Evolutionary conservation across 2,329 filamentous ascomycete species (phyloP), one percentile per base, ranked within the genome.

Genomic region (Apiospora malaysiana): DNA sequence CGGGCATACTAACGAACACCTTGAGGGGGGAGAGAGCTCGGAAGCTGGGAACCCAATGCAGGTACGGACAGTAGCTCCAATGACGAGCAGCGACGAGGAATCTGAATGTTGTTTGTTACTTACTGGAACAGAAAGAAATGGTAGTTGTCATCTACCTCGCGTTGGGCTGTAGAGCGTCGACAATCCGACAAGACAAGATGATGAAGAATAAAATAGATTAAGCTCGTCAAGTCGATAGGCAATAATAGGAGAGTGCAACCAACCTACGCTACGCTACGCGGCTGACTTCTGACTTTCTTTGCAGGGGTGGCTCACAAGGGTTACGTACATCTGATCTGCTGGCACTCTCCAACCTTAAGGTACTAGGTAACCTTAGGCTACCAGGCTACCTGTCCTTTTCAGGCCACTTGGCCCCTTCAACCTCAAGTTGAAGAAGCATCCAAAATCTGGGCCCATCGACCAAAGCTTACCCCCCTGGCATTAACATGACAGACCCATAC

Each of bases 381-480:
- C 10, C 51, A 59, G 16, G 40, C 27, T 63, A 63, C 56, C 56
- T 63, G 56, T 63, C 56, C 56, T 63, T n/a, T 63, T 63, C 56
- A 63, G 56, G 56, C 56, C 51, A 59, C 56, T 63, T 63, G 56
- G 51, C 51, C 27, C 43, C 27, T 59, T 59, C 51, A 59, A 25
- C 47, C 46, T 27, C 27, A 59, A n/a, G n/a, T n/a, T n/a, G n/a
- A n/a, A n/a, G n/a, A n/a, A n/a, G n/a, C n/a, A n/a, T n/a, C 18
- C 18, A 27, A 59, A 32, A 37, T 59, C 51, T 51, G 27, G 51
- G 51, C 51, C 27, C 27, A 21, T 59, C 32, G 16, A 37, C 9
- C 40, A 9, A 46, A 59, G 27, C 51, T 10, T 2, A 42, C 32
- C 27, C 25, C 49, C 49, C 49, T 56, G 49, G 46, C 49, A 32